These are phyloP conservation scores for Pezicula radicicola DNA, from an alignment of 2,329 filamentous ascomycete genomes.

Conservation along the genomic window DNA sequence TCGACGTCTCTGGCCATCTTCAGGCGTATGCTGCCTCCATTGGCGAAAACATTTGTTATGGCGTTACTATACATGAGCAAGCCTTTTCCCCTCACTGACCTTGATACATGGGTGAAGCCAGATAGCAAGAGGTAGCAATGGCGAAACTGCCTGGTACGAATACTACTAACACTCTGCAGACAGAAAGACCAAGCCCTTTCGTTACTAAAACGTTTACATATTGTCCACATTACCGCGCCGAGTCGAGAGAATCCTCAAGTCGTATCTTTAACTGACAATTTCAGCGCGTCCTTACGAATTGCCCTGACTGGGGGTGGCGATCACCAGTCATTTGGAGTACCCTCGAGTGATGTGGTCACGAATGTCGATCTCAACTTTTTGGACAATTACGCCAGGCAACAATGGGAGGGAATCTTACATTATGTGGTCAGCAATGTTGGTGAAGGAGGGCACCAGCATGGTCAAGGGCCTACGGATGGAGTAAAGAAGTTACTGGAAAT, in stretches of 20 bases:
- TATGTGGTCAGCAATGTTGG: slow-evolving; percentile 84
- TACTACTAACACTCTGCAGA: slow-evolving; percentile 36
- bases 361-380: slow-evolving; percentile 70
- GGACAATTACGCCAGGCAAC: slow-evolving; percentile 79
- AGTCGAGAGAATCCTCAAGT: slow-evolving; percentile 64
- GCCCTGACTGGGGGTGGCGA: slow-evolving; percentile 84
- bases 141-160: slow-evolving; percentile 1
- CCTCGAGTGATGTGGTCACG: slow-evolving; percentile 61
- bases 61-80: slow-evolving; percentile 86
- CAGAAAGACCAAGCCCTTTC: slow-evolving; percentile 82
- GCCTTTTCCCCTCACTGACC: slow-evolving; percentile 73
- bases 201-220: slow-evolving; percentile 81
- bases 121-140: slow-evolving; percentile 49
- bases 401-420: slow-evolving; percentile 95
- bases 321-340: slow-evolving; percentile 87
- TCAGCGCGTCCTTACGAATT: slow-evolving; percentile 77
- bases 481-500: slow-evolving; percentile 82
- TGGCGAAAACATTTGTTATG: slow-evolving; percentile 96
- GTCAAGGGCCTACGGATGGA: slow-evolving; percentile 63
- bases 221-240: slow-evolving; percentile 64
- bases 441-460: slow-evolving; percentile 41
- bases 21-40: slow-evolving; percentile 89
- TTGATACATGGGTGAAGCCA: slow-evolving; percentile 83
- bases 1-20: slow-evolving; percentile 95
- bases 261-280: slow-evolving; percentile 76